phyloP scores from a whole-genome alignment of 2,329 filamentous ascomycete genomes.

The Fusarium bulbicola region DNA sequence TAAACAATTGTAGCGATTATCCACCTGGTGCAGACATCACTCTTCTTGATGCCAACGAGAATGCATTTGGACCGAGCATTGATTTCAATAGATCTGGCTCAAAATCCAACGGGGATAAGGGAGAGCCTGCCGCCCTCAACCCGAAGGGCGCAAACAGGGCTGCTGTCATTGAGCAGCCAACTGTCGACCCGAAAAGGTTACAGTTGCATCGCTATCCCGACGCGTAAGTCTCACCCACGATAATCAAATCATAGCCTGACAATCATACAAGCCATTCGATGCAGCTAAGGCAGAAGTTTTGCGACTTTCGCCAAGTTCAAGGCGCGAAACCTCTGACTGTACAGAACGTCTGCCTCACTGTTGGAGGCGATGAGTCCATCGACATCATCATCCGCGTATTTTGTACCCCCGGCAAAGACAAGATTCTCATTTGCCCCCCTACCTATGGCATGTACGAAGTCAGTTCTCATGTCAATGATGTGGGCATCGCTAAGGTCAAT shows the following conservation, averaged over 20 bases:
- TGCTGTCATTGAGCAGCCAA: neutral
- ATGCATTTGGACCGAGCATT: neutral
- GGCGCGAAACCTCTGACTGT: neutral
- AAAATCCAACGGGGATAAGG: accelerated
- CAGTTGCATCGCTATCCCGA: neutral
- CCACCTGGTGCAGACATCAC: neutral
- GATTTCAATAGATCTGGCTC: neutral
- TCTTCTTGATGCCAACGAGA: neutral
- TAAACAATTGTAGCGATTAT: neutral
- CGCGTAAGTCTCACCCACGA: neutral
- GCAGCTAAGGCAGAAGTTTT: neutral
- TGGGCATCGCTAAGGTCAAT: neutral
- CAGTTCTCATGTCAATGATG: neutral
- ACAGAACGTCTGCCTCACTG: neutral
- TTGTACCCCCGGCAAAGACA: neutral
- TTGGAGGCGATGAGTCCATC: neutral
- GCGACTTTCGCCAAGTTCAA: neutral
- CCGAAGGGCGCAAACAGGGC: neutral
- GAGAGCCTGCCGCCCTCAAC: accelerated
- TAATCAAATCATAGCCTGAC: neutral
- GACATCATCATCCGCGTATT: neutral
- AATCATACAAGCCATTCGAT: neutral
- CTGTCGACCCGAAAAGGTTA: neutral
- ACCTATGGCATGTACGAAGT: neutral
- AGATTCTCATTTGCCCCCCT: neutral